Percentiles rank a stretch among this genome's conserved stretches.
These are phyloP conservation scores for Plenodomus lindquistii DNA, from an alignment of 2,329 filamentous ascomycete genomes.

Conservation along the genomic window DNA sequence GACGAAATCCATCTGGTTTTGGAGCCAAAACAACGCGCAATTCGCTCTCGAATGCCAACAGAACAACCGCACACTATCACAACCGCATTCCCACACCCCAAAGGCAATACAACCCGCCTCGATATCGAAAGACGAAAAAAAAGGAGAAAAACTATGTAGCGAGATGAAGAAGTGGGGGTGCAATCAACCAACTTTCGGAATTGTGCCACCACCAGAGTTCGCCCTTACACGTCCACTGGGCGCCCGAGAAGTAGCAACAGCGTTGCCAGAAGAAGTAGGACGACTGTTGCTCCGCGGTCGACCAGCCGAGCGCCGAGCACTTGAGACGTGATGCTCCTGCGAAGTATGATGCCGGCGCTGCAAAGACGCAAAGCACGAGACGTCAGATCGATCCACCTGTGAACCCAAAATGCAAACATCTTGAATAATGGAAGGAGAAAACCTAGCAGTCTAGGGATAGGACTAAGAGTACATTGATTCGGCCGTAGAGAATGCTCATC, in stretches of 20 bases:
- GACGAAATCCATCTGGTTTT: conserved; percentile 30
- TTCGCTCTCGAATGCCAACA: conserved; percentile 16
- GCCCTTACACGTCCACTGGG: conserved; percentile 33
- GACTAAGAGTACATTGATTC: conserved; percentile 49
- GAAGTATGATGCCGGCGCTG: conserved; percentile 45
- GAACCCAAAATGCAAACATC: conserved; percentile 40
- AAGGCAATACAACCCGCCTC: conserved; percentile 13
- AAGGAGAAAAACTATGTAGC: conserved; percentile 1
- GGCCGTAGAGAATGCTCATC: conserved; percentile 45
- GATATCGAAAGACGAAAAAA: conserved; percentile 4
- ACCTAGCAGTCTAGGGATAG: conserved; percentile 44
- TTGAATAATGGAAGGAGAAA: conserved; percentile 35
- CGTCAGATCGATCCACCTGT: conserved; percentile 42
- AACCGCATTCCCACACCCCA: conserved; percentile 14
- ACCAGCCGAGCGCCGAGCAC: conserved; percentile 39
- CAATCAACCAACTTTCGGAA: conserved; percentile 20
- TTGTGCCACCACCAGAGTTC: conserved; percentile 36
- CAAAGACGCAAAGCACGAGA: conserved; percentile 44
- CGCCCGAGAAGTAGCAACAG: conserved; percentile 26
- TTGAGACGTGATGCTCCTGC: conserved; percentile 38
- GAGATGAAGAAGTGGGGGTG: conserved; percentile 14
- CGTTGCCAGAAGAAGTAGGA: conserved; percentile 39
- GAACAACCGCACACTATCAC: conserved; percentile 13
- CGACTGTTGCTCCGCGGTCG: conserved; percentile 48
- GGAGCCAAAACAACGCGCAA: conserved; percentile 16